Conservation (phyloP, 331 rosid genomes). For the Cydonia oblonga region DNA sequence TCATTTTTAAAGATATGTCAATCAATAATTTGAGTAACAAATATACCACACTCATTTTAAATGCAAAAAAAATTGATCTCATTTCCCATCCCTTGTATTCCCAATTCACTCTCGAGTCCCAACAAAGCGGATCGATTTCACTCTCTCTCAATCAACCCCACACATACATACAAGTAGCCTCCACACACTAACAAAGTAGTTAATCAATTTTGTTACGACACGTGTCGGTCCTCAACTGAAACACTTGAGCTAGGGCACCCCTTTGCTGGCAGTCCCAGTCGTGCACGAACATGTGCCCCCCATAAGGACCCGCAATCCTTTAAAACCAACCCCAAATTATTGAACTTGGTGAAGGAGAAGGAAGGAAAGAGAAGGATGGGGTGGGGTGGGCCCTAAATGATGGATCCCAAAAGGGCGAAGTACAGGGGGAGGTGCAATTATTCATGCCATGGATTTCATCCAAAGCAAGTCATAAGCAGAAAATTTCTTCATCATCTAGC, state of each 20-base stretch:
- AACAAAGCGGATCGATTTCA: constrained; percentile 9
- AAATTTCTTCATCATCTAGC: neutral
- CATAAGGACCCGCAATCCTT: constrained; percentile 27
- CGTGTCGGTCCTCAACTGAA: constrained; percentile 22
- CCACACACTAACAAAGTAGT: constrained; percentile 8
- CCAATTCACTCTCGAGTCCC: constrained; percentile 11
- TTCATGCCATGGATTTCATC: constrained; percentile 57
- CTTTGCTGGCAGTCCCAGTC: constrained; percentile 40
- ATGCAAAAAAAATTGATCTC: neutral
- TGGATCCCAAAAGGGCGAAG: constrained; percentile 39
- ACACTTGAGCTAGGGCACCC: constrained; percentile 22
- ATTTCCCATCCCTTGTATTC: constrained; percentile 6
- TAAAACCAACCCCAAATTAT: constrained; percentile 38
- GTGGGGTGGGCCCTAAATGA: constrained; percentile 30
- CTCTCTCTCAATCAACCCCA: constrained; percentile 15
- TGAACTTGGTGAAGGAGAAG: constrained; percentile 18
- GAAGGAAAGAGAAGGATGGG: neutral
- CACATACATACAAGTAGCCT: constrained; percentile 6
- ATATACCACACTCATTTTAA: too few species aligned
- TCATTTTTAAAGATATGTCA: too few species aligned
- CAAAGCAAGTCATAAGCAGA: constrained; percentile 12
- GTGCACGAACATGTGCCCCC: constrained; percentile 34
- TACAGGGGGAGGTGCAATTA: constrained; percentile 55
- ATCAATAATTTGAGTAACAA: too few species aligned
- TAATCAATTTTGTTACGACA: constrained; percentile 23